Evolutionary conservation across 768 basidiomycete species (phyloP), one percentile per base, ranked within the genome.

Genomic region (Rhodotorula kratochvilovae): DNA sequence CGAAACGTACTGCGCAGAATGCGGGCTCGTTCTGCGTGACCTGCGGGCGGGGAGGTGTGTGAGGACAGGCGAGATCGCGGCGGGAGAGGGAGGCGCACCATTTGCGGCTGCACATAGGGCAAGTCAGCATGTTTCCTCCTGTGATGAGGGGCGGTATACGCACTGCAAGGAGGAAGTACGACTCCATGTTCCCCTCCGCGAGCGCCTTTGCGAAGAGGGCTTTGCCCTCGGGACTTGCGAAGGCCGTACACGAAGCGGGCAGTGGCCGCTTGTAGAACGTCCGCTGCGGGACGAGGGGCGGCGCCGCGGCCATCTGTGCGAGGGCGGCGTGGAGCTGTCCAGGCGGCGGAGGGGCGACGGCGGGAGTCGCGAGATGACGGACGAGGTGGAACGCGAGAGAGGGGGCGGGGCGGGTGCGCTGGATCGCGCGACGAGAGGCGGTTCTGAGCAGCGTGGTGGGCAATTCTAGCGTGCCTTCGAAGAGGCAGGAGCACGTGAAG

Each of bases 21-120:
- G 77, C 77, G 0, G 77, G 76, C 23, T 78, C 77, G 36, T 75
- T 69, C 60, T 77, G 77, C 19, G 71, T 76, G 21, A 57, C 53
- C 45, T 46, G 45, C 45, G 21, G 19, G 15, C 19, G 45, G 15
- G n/a, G n/a, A n/a, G n/a, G n/a, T n/a, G 21, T 23, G 45, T 5
- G 7, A 65, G n/a, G 21, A 7, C 39, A 39, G 39, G 39, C 39
- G n/a, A 39, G 3, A 13, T 11, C 29, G 23, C 17, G 2, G 8
- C 17, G 1, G n/a, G 46, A 48, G 16, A 39, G 8, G n/a, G 13
- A 39, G 39, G 13, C 65, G 59, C 33, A 58, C 45, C 12, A 50
- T 33, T 29, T 17, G 62, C 0, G 46, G 45, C 16, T 27, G 42
- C 29, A 11, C n/a, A n/a, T n/a, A 21, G 33, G 27, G 15, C 39